Base-by-base conservation (phyloP, 2,329 filamentous ascomycete genomes). In the Cladosporium sp. region DNA sequence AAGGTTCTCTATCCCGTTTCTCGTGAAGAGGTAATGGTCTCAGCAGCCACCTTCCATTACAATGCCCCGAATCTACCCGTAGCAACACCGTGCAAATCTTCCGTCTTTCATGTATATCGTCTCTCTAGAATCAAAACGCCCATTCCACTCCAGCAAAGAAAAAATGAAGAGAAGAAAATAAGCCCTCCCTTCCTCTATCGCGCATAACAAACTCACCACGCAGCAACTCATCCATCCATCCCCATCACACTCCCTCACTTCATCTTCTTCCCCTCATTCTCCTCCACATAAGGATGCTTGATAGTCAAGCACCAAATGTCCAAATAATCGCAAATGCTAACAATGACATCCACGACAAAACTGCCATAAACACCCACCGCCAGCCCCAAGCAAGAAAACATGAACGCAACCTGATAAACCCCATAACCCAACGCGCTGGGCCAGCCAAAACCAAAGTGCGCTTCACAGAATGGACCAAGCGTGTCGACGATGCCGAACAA, bases 261-360 rank as follows among this genome's bases (percentile, higher is more conserved):
- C 27, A 27, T 51, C 43, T 55, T 57, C 50, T 57, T 59, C 25
- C 49, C 40, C 13, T 55, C 56, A 3, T 27, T 43, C 49, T 56
- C 53, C 27, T 49, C 52, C 11, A 53, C 57, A n/a, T 77, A 76
- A 0, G 81, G 81, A 62, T 97, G 84, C 79, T 98, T 98, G 73
- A 98, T 98, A 1, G 88, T 95, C 67, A 98, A 75, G 67, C 93
- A 98, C 89, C 90, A 97, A 59, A 98, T 98, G 67, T 98, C 93
- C 54, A 97, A 78, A 67, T 95, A 95, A 68, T 98, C 93, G 72
- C 93, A 98, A 60, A 98, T 97, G 25, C 89, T 94, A 53, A 93
- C 89, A 58, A 98, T 96, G 50, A 97, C 91, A 67, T 97, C 93
- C 27, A 95, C 87, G 50, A 97, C 89, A 67, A 98, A 98, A 68